Evolutionary conservation across 163 green algal genomes (phyloP).

Genomic region (Scenedesmus sp.): DNA sequence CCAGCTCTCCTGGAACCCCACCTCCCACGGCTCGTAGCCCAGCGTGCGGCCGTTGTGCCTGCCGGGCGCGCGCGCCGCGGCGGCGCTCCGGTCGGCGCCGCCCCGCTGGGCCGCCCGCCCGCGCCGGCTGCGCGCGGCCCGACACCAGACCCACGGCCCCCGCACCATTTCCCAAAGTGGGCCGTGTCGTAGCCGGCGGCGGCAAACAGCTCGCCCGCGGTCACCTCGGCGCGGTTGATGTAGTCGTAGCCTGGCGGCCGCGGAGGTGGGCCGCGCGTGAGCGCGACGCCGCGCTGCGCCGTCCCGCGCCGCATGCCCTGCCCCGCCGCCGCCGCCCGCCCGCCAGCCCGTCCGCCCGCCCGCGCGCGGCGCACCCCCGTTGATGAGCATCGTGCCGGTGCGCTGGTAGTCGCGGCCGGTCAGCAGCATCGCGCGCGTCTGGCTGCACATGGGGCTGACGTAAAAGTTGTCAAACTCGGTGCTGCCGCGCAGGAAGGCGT

Average conservation of each 20-base stretch:
- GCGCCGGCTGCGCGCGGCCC: too few species aligned
- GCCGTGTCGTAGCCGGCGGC: conserved; percentile 29
- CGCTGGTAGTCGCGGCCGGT: conserved; percentile 29
- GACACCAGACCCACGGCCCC: too few species aligned
- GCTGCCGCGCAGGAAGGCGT: background rate
- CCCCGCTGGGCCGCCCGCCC: too few species aligned
- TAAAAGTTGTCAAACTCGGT: conserved; percentile 45
- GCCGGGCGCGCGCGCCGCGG: background rate
- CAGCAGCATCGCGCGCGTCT: conserved; percentile 14
- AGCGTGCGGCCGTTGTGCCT: conserved; percentile 38
- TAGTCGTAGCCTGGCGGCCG: conserved; percentile 43
- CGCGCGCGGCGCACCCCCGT: conserved; percentile 31
- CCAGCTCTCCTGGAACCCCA: conserved; percentile 38
- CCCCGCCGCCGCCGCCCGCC: too few species aligned
- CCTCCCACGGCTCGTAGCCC: conserved; percentile 34
- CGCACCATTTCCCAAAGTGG: conserved; percentile 42
- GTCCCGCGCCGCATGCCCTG: too few species aligned
- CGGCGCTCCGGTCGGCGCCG: too few species aligned
- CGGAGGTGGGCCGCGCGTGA: too few species aligned
- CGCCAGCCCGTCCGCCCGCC: too few species aligned
- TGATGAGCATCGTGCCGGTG: conserved; percentile 44
- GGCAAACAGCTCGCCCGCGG: background rate
- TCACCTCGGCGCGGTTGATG: conserved; percentile 28
- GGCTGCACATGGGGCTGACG: conserved; percentile 35
- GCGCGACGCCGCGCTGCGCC: too few species aligned